A percentile compares a stretch with the other conserved stretches of the same genome.
Evolutionary conservation across 768 basidiomycete species (phyloP).

Genomic region (Russula abietina): DNA sequence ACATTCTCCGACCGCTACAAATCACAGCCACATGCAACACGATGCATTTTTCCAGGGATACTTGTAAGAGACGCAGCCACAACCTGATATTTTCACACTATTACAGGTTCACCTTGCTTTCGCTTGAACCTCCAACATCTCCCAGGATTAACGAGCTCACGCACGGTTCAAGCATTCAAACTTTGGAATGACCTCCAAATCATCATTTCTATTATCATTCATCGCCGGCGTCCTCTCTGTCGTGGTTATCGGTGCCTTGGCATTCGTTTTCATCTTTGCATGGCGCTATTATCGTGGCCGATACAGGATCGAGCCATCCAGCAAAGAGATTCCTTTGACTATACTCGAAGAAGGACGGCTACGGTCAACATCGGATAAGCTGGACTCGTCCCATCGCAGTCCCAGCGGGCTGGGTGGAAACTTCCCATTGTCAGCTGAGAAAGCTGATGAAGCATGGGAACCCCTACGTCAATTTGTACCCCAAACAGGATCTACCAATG

Average conservation of each 20-base stretch:
- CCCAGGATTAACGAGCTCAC: conserved; percentile 6
- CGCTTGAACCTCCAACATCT: not conserved
- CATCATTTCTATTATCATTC: conserved; percentile 11
- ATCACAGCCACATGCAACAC: not conserved
- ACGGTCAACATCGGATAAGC: not conserved
- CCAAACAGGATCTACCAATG: not conserved
- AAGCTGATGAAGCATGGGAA: not conserved
- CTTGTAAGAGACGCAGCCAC: not conserved
- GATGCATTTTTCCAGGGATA: not conserved
- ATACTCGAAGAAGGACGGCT: conserved; percentile 10
- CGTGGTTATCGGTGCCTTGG: not conserved
- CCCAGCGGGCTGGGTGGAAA: conserved; percentile 16
- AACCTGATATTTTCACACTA: not conserved
- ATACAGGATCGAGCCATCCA: not conserved
- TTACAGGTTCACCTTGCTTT: not conserved
- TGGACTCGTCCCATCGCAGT: conserved; percentile 8
- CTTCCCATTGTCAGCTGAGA: not conserved
- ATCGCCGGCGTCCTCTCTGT: not conserved
- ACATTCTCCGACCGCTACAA: conserved; percentile 7
- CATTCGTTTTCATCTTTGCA: not conserved
- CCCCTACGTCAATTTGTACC: not conserved
- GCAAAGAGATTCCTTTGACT: conserved; percentile 1
- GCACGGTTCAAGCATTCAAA: not conserved
- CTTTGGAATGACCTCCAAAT: not conserved
- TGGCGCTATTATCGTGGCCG: conserved; percentile 3